Conservation (phyloP, 495 filamentous ascomycete genomes). For the Podospora australis region DNA sequence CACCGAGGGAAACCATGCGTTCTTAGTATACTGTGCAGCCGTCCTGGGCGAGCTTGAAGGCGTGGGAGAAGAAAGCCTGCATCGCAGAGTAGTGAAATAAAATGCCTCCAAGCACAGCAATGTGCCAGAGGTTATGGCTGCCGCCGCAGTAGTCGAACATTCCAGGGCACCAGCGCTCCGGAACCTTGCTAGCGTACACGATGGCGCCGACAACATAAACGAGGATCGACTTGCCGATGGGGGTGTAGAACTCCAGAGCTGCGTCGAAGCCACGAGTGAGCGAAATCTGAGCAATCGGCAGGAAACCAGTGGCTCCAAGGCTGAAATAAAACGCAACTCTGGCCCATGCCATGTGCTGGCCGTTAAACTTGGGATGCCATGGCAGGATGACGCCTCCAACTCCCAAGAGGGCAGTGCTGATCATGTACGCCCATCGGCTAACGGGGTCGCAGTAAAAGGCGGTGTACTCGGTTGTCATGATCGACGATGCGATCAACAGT, state of each 20-base stretch:
- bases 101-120: conserved; percentile 93
- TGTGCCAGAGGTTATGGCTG: conserved; percentile 96
- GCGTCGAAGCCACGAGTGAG: conserved; percentile 66
- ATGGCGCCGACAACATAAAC: conserved; percentile 82
- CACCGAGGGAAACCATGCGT: no score
- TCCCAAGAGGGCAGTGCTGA: conserved; percentile 71
- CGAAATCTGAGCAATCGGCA: conserved; percentile 78
- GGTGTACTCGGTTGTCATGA: conserved; percentile 97
- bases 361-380: conserved; percentile 96
- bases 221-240: conserved; percentile 72
- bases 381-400: conserved; percentile 86
- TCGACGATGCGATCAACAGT: conserved; percentile 88
- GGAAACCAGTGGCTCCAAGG: conserved; percentile 82
- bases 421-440: conserved; percentile 82
- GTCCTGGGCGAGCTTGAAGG: conserved; percentile 64
- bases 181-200: conserved; percentile 89
- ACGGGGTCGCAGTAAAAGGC: conserved; percentile 96
- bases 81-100: conserved; percentile 93
- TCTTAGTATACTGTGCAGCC: conserved; percentile 42
- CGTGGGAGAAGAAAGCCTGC: conserved; percentile 84
- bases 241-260: conserved; percentile 82
- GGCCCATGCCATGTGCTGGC: conserved; percentile 81
- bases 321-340: conserved; percentile 89
- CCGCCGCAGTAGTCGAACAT: conserved; percentile 91
- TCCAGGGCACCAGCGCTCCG: conserved; percentile 88